phyloP scores from a whole-genome alignment of 1,139 yeast genomes.

The Geotrichum phurueaensis region DNA sequence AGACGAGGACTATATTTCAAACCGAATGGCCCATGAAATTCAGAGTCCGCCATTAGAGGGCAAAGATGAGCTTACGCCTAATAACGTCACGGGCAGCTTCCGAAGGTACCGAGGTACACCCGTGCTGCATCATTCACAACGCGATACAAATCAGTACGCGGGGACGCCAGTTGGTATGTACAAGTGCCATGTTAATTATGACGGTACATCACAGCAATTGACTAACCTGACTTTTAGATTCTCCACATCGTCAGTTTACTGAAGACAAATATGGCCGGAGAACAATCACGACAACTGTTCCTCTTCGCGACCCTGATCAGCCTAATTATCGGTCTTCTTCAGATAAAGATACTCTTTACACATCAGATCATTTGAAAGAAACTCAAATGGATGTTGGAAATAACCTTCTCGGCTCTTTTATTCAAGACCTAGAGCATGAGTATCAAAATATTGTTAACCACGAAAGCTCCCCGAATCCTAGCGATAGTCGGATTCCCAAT shows the following conservation, averaged over 20 bases:
- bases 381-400: neutral
- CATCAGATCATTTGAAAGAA: neutral
- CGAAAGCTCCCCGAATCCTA: neutral
- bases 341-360: neutral
- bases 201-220: neutral
- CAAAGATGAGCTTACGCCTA: neutral
- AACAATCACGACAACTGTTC: constrained; percentile 12
- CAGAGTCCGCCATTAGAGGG: constrained; percentile 1
- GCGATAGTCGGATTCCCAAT: neutral
- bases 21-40: neutral
- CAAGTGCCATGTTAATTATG: neutral
- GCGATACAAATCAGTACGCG: neutral
- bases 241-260: neutral
- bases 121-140: neutral
- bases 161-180: neutral
- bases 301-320: constrained; percentile 8
- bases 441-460: constrained; percentile 10
- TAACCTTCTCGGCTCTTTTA: constrained; percentile 4
- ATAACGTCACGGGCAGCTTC: neutral
- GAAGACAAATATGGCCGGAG: neutral
- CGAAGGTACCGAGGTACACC: constrained; percentile 8
- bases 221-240: neutral
- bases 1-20: constrained; percentile 2
- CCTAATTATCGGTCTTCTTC: neutral
- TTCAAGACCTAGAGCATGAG: constrained; percentile 9